Percentiles rank a stretch among this genome's conserved stretches.
Conservation (phyloP, 2,329 filamentous ascomycete genomes). For the Fusarium siculi region DNA sequence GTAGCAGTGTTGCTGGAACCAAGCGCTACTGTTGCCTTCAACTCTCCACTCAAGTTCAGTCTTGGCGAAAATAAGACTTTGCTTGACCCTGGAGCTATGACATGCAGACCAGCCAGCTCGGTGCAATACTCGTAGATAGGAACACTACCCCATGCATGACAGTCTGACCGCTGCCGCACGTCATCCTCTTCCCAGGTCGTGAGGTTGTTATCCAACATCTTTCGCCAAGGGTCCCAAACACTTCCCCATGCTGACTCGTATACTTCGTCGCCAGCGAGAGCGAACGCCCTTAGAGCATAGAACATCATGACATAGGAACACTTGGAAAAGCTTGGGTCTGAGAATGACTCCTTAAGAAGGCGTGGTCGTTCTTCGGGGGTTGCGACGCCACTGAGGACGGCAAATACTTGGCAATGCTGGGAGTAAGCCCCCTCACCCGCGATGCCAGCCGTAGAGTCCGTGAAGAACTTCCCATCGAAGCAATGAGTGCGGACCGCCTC, state of each 20-base stretch:
- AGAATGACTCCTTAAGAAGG: rapidly evolving
- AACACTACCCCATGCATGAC: conserved; percentile 4
- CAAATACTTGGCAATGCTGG: background rate
- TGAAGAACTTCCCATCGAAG: background rate
- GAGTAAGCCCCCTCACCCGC: background rate
- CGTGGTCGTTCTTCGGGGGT: rapidly evolving
- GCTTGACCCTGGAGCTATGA: background rate
- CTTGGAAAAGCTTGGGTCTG: background rate
- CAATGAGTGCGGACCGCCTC: background rate
- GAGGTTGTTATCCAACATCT: background rate
- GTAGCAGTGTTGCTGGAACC: background rate
- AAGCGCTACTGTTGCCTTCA: background rate
- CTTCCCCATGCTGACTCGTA: background rate
- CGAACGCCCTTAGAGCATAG: background rate
- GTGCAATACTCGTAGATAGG: background rate
- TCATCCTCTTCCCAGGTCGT: background rate
- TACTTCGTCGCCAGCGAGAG: background rate
- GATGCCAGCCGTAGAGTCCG: background rate
- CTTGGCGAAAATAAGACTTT: background rate
- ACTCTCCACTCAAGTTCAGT: background rate
- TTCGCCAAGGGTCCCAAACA: background rate
- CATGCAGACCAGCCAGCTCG: background rate
- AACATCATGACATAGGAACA: background rate
- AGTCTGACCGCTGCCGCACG: background rate
- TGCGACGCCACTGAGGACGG: background rate